These are phyloP conservation scores for Colletotrichum sp. DNA, from an alignment of 2,329 filamentous ascomycete species.

Conservation along the genomic window DNA sequence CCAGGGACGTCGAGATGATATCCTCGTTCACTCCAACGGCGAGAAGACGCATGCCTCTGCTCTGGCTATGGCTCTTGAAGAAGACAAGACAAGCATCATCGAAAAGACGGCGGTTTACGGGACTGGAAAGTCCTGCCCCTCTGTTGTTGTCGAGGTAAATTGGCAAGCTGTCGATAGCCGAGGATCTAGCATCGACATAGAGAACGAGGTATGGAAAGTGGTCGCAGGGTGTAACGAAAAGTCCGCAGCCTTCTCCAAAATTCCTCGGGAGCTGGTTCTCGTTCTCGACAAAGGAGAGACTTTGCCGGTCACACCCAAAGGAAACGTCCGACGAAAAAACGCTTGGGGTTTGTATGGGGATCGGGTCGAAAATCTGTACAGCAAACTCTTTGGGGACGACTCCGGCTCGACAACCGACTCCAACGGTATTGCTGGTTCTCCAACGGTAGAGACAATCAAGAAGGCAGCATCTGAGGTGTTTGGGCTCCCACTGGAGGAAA, in stretches of 20 bases:
- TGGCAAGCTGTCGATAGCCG: background rate
- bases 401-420: no score
- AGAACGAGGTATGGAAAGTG: slow-evolving; percentile 3
- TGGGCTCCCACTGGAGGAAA: background rate
- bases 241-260: background rate
- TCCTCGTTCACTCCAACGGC: background rate
- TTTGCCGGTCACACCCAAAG: slow-evolving; percentile 6
- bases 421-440: background rate
- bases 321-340: background rate
- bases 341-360: background rate
- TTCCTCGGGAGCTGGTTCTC: background rate
- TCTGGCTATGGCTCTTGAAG: background rate
- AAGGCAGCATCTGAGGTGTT: background rate
- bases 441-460: background rate
- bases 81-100: background rate
- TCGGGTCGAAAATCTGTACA: background rate
- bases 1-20: slow-evolving; percentile 3
- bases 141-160: background rate
- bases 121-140: background rate
- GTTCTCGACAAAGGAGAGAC: background rate
- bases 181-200: background rate
- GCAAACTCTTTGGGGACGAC: background rate
- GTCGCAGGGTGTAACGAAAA: background rate
- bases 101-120: background rate
- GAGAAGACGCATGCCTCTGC: slow-evolving; percentile 5